phyloP scores from a whole-genome alignment of 768 basidiomycete genomes.

The Boletus speciosus region DNA sequence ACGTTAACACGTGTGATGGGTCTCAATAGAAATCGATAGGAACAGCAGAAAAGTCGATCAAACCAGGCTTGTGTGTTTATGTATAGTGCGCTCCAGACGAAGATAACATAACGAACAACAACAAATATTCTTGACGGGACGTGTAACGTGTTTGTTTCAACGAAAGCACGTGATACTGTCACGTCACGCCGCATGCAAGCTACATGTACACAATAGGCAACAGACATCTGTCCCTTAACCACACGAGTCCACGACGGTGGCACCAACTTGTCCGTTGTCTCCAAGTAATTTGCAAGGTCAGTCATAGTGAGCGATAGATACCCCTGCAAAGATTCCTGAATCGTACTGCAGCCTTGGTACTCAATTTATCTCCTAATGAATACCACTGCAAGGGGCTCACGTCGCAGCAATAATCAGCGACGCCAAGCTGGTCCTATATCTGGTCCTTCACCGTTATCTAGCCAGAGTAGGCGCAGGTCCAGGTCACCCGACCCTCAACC shows the following conservation, averaged over 20 bases:
- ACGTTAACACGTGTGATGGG: too few relatives aligned
- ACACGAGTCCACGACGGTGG: conserved; percentile 7
- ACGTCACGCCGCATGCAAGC: conserved; percentile 2
- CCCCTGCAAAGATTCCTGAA: neutral
- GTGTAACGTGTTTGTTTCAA: neutral
- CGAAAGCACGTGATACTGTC: conserved; percentile 13
- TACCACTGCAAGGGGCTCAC: conserved; percentile 21
- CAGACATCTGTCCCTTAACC: neutral
- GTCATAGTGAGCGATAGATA: neutral
- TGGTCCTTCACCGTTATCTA: conserved; percentile 12
- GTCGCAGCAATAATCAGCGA: conserved; percentile 26
- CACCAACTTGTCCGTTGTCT: neutral
- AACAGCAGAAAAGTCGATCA: neutral
- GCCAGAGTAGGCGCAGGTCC: conserved; percentile 33
- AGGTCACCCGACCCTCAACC: conserved; percentile 32
- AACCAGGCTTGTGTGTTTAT: too few relatives aligned
- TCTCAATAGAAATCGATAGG: neutral
- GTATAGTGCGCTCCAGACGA: too few relatives aligned
- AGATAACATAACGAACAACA: too few relatives aligned
- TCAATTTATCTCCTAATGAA: conserved; percentile 17
- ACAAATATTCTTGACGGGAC: too few relatives aligned
- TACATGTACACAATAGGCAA: neutral
- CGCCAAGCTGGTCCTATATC: conserved; percentile 19
- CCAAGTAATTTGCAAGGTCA: conserved; percentile 2
- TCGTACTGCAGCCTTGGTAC: neutral